Evolutionary conservation across 2,329 filamentous ascomycete genomes (phyloP), one percentile per base, ranked within the genome.

Genomic region (Huntiella moniliformis): DNA sequence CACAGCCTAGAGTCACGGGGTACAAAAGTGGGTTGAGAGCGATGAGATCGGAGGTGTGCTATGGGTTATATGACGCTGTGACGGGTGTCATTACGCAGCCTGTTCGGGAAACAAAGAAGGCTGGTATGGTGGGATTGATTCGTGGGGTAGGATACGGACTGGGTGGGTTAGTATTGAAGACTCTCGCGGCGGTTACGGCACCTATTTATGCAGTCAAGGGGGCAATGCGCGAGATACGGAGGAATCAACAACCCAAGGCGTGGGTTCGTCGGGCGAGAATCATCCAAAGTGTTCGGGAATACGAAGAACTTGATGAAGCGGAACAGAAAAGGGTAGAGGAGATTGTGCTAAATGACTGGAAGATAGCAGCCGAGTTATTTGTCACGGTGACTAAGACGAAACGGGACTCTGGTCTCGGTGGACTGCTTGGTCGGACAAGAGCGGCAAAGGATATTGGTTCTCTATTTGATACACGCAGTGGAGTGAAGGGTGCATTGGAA

Each of bases 191-290:
- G 4, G 48, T 79, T 1, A 56, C 77, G 1, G 74, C 75, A 0
- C 53, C 74, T 2, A 75, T 74, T 0, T 82, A 76, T 53, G 67
- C 72, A 0, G 63, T 79, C 51, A 79, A 81, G 54, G 78, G 78
- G 0, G 56, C 79, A 0, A 66, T 73, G 31, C 78, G 77, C 52
- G 72, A 82, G 55, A 58, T 66, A 1, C 63, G 68, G 50, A 68
- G 74, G 33, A 58, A 63, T 7, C 66, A 65, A 46, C 67, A 70
- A 50, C 73, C 74, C 0, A 63, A 66, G 1, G 63, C 63, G 16
- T 67, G 68, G 46, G 61, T 79, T 11, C 67, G 75, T 1, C 65
- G 67, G 17, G 73, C 72, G 1, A 66, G 74, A 4, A 76, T 79
- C 18, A 57, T 67, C 0, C 73, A 79, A 54, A 75, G 73, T 1